Base-by-base conservation (phyloP, 371 early-diverging fungal genomes). In the Zychaea mexicana region DNA sequence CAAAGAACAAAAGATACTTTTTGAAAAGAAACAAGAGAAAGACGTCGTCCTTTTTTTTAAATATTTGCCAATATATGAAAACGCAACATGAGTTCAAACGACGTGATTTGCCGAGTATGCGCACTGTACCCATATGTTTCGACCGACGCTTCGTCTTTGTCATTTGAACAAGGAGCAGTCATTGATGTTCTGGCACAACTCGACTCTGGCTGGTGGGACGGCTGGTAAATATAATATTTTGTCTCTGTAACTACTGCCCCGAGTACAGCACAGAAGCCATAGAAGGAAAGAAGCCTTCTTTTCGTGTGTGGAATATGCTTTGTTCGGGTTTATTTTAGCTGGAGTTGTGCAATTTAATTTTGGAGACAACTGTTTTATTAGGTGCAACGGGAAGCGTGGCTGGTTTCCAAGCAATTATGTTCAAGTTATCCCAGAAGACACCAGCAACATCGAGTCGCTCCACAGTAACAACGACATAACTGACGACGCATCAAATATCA, bases 131-230 rank as follows among this genome's bases (percentile, higher is more conserved):
- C 91, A 68, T 95, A 92, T 69, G 73, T 83, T 53, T 86, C 92
- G 26, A 82, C 85, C 22, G 94, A 86, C 58, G 72, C 83, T 55
- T 80, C 91, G 21, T 86, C 90, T 19, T 81, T 96, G 62, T 84
- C 91, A 12, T 94, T 96, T 64, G 73, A 83, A 32, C 77, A 88
- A 65, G 92, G 91, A 62, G 94, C 91, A 62, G 73, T 93, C 49
- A 90, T 96, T 69, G 87, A 92, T 64, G 96, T 96, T 1, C 79
- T 92, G 31, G 84, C 88, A 5, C 87, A 90, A 64, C 87, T 94
- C 55, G 89, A 92, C 61, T 88, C 93, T 2, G 96, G 96, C 8
- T 96, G 96, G 96, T 96, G 96, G 96, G 92, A 94, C 69, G 93
- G 92, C 36, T 74, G 78, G 82, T 81, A 78, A 79, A 24, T 24